These are phyloP conservation scores for Andalucia godoyi DNA, from an alignment of 78 protist genomes.

Conservation along the genomic window DNA sequence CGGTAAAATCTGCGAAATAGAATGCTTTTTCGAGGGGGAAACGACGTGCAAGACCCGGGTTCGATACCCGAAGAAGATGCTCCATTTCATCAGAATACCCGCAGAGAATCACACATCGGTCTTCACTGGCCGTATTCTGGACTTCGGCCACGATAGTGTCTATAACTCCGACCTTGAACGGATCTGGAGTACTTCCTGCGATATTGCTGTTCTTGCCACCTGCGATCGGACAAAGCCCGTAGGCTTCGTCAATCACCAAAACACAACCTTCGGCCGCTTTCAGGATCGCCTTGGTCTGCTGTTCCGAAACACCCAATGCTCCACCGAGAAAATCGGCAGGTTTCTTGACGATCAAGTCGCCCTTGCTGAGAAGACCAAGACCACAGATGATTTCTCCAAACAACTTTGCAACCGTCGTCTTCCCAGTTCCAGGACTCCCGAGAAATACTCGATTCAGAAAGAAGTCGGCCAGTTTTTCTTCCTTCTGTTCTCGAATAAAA, in stretches of 20 bases:
- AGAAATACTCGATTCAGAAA: not conserved
- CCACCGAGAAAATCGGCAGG: constrained; percentile 4
- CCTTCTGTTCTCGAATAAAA: constrained; percentile 8
- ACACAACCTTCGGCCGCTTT: not conserved
- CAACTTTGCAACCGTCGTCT: constrained; percentile 25
- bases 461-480: not conserved
- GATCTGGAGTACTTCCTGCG: too few relatives aligned
- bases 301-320: not conserved
- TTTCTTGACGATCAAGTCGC: not conserved
- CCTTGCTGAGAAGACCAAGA: constrained; percentile 3
- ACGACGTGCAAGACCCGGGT: constrained; percentile 25
- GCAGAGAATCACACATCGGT: not conserved
- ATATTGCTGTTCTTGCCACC: not conserved
- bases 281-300: not conserved
- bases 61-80: not conserved
- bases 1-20: not conserved
- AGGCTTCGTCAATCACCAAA: constrained; percentile 39
- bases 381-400: constrained; percentile 3
- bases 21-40: not conserved
- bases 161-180: not conserved
- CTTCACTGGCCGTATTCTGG: constrained; percentile 3
- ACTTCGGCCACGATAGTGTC: constrained; percentile 14
- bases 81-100: constrained; percentile 1
- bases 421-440: constrained; percentile 33
- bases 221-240: too few relatives aligned